phyloP scores from a whole-genome alignment of 345 rosid genomes.

The Rhizophora apiculata region DNA sequence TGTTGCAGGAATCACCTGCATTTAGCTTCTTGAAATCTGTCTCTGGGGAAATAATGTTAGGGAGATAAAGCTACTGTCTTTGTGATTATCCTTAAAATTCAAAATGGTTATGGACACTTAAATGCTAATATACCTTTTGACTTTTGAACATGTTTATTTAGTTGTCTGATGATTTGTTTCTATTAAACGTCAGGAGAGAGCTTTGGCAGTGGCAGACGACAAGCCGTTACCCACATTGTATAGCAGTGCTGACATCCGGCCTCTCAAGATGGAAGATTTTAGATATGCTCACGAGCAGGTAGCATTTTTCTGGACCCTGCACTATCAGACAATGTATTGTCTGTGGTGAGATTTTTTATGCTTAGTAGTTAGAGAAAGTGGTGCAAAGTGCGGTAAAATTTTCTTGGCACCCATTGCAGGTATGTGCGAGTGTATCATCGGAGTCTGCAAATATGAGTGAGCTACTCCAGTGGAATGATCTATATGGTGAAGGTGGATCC shows the following conservation, averaged over 20 bases:
- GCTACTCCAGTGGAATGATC: constrained; percentile 91
- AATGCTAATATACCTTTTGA: neutral
- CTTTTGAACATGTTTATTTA: neutral
- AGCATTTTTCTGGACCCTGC: constrained; percentile 3
- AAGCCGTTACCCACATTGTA: constrained; percentile 64
- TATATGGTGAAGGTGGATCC: constrained; percentile 98
- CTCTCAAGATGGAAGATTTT: constrained; percentile 79
- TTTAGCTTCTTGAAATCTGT: no score
- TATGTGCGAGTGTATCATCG: constrained; percentile 94
- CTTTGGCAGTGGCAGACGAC: constrained; percentile 57
- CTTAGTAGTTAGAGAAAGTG: no score
- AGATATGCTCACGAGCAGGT: constrained; percentile 96
- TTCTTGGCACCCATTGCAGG: constrained; percentile 40
- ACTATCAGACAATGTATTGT: no score
- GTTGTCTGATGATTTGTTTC: neutral
- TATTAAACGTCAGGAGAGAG: constrained; percentile 58
- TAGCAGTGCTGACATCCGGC: constrained; percentile 69
- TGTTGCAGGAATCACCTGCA: no score
- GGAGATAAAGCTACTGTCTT: neutral
- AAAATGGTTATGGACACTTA: neutral
- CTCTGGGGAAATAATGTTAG: no score
- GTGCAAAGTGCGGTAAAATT: neutral
- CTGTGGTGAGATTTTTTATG: no score
- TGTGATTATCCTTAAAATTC: neutral
- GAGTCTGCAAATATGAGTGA: constrained; percentile 94